Evolutionary conservation across 2,329 filamentous ascomycete genomes (phyloP), one percentile per base, ranked within the genome.

Genomic region (Sporothrix brunneoviolacea): DNA sequence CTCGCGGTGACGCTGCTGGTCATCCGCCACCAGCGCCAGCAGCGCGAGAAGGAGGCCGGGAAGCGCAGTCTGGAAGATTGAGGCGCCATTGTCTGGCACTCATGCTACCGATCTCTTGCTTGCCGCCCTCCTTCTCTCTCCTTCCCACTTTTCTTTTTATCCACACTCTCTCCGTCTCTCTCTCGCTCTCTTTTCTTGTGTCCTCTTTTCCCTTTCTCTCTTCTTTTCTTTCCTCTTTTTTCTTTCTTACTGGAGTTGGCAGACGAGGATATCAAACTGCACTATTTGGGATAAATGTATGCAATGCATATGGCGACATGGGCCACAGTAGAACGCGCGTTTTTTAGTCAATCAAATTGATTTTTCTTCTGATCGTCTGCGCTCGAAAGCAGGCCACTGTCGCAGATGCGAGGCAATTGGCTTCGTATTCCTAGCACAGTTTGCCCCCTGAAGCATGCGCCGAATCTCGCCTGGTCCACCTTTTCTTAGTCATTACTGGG

Each of bases 1-100:
- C 71, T 93, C 1, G 65, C 71, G 0, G 77, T 91, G 33, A 86
- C 83, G 47, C 65, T 94, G 27, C 86, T 79, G 74, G 80, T 83
- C 24, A 88, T 91, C 50, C 71, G 74, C 48, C 74, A 80, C 54
- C 80, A 85, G 63, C 69, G 71, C 49, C 57, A 59, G 16, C 60
- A 67, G 50, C 63, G 68, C 46, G 51, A 68, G 16, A 69, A 60
- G 54, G 70, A 71, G 48, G 62, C 51, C 12, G 51, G 53, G 47
- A 58, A 57, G 45, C 56, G 56, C 45, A 55, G 54, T 27, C 51
- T 58, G 0, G 56, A 58, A 36, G 56, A 58, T 35, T 58, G 27
- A 28, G 15, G 7, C 5, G 16, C 2, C 12, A n/a, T n/a, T n/a
- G n/a, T n/a, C n/a, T n/a, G 33, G 8, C 2, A 7, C 18, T 16